Conservation (phyloP, 345 rosid species). For the Eucalyptus regnans region DNA sequence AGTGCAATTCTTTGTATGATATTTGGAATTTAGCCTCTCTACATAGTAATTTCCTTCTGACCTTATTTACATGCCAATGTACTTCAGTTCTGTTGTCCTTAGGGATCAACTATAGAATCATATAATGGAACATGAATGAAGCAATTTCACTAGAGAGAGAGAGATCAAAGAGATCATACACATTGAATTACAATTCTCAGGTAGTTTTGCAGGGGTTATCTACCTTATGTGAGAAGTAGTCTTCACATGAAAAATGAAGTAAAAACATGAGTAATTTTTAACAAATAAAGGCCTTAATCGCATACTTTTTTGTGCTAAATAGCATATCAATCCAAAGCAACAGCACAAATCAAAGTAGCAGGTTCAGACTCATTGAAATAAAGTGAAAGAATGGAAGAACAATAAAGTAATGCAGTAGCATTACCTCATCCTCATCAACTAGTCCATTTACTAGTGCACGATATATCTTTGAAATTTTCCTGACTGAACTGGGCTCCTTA, state of each 20-base stretch:
- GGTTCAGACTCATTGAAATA: neutral
- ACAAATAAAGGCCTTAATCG: neutral
- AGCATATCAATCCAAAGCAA: neutral
- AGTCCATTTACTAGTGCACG: conserved; percentile 66
- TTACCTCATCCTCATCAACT: conserved; percentile 56
- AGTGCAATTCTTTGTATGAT: neutral
- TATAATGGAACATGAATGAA: neutral
- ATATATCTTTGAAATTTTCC: conserved; percentile 67
- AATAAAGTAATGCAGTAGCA: neutral
- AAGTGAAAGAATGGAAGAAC: neutral
- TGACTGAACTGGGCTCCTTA: conserved; percentile 9
- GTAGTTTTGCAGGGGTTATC: neutral
- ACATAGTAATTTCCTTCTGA: neutral
- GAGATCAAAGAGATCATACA: neutral
- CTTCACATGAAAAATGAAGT: neutral
- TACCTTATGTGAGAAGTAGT: neutral
- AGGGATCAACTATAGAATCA: neutral
- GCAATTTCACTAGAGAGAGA: neutral
- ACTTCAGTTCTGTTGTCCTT: neutral
- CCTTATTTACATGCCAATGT: neutral
- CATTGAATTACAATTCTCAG: neutral
- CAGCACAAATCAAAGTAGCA: neutral
- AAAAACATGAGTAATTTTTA: neutral
- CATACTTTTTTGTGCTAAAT: neutral
- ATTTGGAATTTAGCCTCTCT: neutral